A percentile compares a stretch with the other conserved stretches of the same genome.
Conservation (phyloP, 257 asterid genomes). For the Misopates orontium region DNA sequence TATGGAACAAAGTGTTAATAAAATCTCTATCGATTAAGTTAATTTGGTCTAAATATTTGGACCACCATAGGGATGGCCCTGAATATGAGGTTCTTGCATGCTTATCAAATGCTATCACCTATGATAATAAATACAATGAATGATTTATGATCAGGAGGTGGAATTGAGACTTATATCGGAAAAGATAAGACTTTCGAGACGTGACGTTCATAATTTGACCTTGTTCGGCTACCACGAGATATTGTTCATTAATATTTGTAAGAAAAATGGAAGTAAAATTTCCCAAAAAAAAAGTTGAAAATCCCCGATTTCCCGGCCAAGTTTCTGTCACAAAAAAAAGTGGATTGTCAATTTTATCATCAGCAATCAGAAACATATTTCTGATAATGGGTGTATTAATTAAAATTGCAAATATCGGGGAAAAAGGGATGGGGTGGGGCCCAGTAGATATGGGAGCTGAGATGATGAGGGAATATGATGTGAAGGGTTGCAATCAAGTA, state of each 20-base stretch:
- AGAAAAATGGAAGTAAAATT: not conserved
- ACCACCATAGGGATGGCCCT: no score
- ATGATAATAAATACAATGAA: no score
- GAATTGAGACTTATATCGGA: conserved; percentile 22
- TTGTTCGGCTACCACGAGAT: conserved; percentile 19
- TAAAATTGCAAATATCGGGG: conserved; percentile 27
- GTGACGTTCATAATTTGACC: conserved; percentile 44
- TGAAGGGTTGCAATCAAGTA: conserved; percentile 29
- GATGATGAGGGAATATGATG: conserved; percentile 18
- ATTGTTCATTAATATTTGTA: not conserved
- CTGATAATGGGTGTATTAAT: no score
- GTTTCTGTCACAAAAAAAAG: not conserved
- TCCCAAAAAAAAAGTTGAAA: not conserved
- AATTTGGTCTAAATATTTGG: no score
- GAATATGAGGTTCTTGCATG: no score
- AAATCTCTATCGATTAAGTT: no score
- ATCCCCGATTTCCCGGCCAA: not conserved
- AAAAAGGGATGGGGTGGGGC: not conserved
- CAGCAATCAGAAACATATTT: conserved; percentile 24
- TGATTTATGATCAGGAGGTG: conserved; percentile 39
- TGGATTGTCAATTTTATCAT: conserved; percentile 39
- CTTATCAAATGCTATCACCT: no score
- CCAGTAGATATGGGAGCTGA: conserved; percentile 29
- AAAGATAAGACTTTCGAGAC: conserved; percentile 47
- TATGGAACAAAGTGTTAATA: no score